Evolutionary conservation across 225 moss, liverwort and hornwort genomes (phyloP), one percentile per base, ranked within the genome.

Genomic region (Rhytidiadelphus loreus): DNA sequence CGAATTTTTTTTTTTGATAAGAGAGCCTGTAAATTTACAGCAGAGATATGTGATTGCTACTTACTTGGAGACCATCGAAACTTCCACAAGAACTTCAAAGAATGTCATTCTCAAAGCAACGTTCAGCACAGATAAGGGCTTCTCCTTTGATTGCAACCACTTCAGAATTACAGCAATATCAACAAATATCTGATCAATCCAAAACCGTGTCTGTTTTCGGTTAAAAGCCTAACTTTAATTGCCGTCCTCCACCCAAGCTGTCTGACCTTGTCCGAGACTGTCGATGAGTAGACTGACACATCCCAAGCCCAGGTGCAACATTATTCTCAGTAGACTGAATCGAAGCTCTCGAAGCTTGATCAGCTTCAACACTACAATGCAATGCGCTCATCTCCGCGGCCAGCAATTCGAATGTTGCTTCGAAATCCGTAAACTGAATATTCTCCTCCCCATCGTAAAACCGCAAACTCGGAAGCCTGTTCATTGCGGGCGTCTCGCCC

Each of bases 371-470:
- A 66, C 77, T 30, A 12, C 26, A 44, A 71, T 70, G 79, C 32
- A 53, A 73, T 25, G 61, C 22, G 69, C 43, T 83, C 46, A 37
- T 57, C 68, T 85, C 80, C 30, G 65, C 26, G 24, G 81, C 8
- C 22, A 74, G 60, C 39, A 72, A 72, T 59, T 92, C 93, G 65
- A 92, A 93, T 24, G 89, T 87, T 68, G 93, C 93, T 81, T 93
- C 92, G 89, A 93, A 93, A 64, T 92, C 83, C 8, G 94, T 94
- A 53, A 94, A 94, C 86, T 89, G 92, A 48, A 92, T 55, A 32
- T 46, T 87, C 63, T 94, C 91, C 33, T 94, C 92, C 16, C 73
- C 87, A 39, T 88, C 90, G 25, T 85, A 44, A 29, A 77, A 88
- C 66, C 65, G 63, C n/a, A 78, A 87, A 81, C 91, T 90, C 7